Percentiles rank a stretch among this genome's conserved stretches.
These are phyloP conservation scores for Taiwanofungus camphoratus DNA, from an alignment of 1,284 basidiomycete species.

Conservation along the genomic window DNA sequence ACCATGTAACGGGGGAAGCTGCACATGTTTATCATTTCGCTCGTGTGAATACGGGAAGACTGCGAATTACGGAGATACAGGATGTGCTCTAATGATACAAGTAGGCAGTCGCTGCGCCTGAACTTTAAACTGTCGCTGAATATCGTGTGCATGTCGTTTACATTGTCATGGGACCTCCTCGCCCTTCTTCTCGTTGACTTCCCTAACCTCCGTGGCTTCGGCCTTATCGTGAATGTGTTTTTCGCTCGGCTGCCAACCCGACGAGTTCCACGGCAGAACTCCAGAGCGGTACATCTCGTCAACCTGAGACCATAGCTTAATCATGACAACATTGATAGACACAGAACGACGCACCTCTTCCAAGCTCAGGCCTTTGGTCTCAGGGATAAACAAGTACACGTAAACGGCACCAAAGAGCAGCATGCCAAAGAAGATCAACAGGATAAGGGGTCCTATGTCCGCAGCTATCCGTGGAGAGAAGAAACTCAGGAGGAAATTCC, in stretches of 20 bases:
- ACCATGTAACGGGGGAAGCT: too few species aligned
- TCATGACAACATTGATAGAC: too few species aligned
- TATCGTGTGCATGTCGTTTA: too few species aligned
- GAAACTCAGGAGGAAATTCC: conserved; percentile 71
- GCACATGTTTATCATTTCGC: too few species aligned
- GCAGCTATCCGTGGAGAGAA: conserved; percentile 64
- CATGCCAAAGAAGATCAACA: conserved; percentile 74
- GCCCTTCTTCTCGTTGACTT: conserved; percentile 22
- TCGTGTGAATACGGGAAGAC: too few species aligned
- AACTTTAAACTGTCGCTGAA: too few species aligned
- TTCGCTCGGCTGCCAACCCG: conserved; percentile 47
- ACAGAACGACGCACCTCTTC: too few species aligned
- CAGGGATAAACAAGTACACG: conserved; percentile 69
- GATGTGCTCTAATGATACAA: too few species aligned
- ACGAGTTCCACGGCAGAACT: conserved; percentile 60
- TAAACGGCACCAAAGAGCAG: conserved; percentile 64
- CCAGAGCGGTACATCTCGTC: conserved; percentile 67
- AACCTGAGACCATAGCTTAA: too few species aligned
- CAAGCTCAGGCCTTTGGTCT: conserved; percentile 69
- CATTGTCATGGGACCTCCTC: too few species aligned
- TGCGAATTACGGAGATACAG: too few species aligned
- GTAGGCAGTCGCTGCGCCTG: too few species aligned
- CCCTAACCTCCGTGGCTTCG: conserved; percentile 16
- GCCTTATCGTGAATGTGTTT: conserved; percentile 24
- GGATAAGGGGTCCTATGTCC: conserved; percentile 70